phyloP scores from a whole-genome alignment of 345 rosid genomes.

The Rhodamnia rubescens region DNA sequence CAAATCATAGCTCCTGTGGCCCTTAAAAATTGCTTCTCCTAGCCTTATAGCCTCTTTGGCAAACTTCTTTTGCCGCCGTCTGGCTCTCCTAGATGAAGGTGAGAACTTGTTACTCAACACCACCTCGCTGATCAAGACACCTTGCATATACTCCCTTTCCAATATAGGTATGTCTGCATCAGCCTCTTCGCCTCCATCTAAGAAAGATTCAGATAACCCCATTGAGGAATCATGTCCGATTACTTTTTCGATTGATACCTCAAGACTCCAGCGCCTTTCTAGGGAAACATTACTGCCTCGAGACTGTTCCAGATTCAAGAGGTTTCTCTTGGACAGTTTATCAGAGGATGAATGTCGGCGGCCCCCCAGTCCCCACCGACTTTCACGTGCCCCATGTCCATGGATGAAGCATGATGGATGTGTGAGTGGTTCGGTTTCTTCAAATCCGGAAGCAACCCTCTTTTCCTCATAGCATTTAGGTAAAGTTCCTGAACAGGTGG shows the following conservation, averaged over 20 bases:
- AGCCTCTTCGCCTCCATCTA: conserved; percentile 29
- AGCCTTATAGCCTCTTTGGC: conserved; percentile 81
- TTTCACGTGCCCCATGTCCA: conserved; percentile 53
- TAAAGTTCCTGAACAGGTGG: conserved; percentile 66
- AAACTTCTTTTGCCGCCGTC: conserved; percentile 50
- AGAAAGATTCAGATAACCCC: conserved; percentile 26
- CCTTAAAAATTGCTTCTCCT: conserved; percentile 91
- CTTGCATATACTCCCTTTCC: conserved; percentile 97
- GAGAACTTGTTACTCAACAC: conserved; percentile 64
- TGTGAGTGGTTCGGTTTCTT: conserved; percentile 54
- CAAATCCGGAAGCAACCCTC: conserved; percentile 83
- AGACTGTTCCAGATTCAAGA: conserved; percentile 74
- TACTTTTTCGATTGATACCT: conserved; percentile 91
- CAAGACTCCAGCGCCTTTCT: conserved; percentile 97
- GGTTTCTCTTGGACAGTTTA: conserved; percentile 55
- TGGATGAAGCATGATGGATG: conserved; percentile 52
- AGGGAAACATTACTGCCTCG: conserved; percentile 57
- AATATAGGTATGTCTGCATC: conserved; percentile 45
- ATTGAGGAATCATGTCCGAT: conserved; percentile 65
- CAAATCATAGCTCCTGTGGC: conserved; percentile 94
- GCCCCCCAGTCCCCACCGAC: conserved; percentile 25
- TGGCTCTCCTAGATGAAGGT: conserved; percentile 65
- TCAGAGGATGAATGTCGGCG: conserved; percentile 19
- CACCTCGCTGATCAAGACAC: conserved; percentile 83
- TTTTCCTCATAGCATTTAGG: conserved; percentile 66